Evolutionary conservation across 106 monocot species (phyloP), one percentile per base, ranked within the genome.

Genomic region (Acorus gramineus): DNA sequence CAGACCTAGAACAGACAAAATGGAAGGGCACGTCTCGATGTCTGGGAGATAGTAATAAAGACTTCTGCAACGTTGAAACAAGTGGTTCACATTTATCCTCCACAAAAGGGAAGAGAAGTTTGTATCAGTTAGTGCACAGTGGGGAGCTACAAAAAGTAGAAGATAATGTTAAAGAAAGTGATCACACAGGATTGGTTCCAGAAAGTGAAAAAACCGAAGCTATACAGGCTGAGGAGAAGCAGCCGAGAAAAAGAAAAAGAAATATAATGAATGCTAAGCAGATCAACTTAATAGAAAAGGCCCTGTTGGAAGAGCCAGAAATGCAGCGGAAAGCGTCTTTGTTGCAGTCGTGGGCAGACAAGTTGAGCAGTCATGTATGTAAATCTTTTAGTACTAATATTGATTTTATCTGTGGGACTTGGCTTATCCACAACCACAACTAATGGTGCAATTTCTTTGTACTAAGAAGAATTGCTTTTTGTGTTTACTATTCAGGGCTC

Each of bases 201-300:
- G 82, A 92, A 52, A 83, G 83, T 60, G 87, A 89, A 44, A 85
- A 78, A 73, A 47, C 66, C 64, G 93, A 89, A 49, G 59, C 61
- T 43, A 9, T 66, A 55, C 82, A 79, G 9, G 56, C 77, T 74
- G 93, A 93, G 76, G 85, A 89, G 75, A 93, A 77, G 63, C 80
- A 83, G 42, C 90, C 79, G 3, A 89, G 78, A 60, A 93, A 85
- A 63, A 68, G 93, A 62, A 93, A 93, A 63, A 73, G 93, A 5
- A 93, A 85, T 62, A 89, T 93, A 6, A 93, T 93, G 93, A 93
- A 83, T 73, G 86, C 83, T n/a, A 74, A 46, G 44, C 93, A 93
- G 63, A 86, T 93, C 51, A 43, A 48, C 43, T 64, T 82, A 56
- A 86, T 93, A 48, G 93, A 93, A 69, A 79, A 72, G 60, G 93